Evolutionary conservation across 2,329 filamentous ascomycete genomes (phyloP).

Genomic region (Colletotrichum graminicola): DNA sequence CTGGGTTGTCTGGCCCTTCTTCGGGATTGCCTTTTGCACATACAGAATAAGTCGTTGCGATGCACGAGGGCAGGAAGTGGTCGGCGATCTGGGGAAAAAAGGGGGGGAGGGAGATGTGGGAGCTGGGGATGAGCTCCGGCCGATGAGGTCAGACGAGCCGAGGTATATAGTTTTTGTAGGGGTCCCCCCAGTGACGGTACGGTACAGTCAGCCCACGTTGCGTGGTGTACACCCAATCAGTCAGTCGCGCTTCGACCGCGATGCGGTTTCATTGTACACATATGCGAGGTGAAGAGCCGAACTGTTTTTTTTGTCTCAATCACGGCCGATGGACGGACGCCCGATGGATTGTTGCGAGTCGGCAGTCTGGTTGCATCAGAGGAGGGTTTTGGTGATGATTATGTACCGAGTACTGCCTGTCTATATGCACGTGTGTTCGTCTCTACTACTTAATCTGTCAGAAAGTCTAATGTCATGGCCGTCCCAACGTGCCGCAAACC

Average conservation of each 20-base stretch:
- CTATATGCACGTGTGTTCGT: not conserved
- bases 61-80: no score
- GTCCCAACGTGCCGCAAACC: constrained; percentile 24
- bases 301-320: not conserved
- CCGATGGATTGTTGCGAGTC: not conserved
- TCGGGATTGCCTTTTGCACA: no score
- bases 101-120: not conserved
- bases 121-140: constrained; percentile 9
- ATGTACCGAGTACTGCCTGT: not conserved
- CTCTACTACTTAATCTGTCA: not conserved
- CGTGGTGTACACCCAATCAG: not conserved
- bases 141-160: constrained; percentile 21
- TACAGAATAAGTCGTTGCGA: not conserved
- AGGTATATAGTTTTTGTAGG: constrained; percentile 22
- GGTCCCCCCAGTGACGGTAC: not conserved
- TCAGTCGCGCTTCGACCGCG: not conserved
- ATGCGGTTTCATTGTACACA: not conserved
- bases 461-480: constrained; percentile 25
- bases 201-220: not conserved
- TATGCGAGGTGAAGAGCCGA: constrained; percentile 3
- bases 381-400: not conserved
- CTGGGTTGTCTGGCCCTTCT: not conserved
- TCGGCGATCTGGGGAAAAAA: not conserved
- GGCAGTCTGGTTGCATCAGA: not conserved
- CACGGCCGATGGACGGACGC: not conserved